phyloP scores from a whole-genome alignment of 805 yeast genomes.

The Ascoidea tarda region DNA sequence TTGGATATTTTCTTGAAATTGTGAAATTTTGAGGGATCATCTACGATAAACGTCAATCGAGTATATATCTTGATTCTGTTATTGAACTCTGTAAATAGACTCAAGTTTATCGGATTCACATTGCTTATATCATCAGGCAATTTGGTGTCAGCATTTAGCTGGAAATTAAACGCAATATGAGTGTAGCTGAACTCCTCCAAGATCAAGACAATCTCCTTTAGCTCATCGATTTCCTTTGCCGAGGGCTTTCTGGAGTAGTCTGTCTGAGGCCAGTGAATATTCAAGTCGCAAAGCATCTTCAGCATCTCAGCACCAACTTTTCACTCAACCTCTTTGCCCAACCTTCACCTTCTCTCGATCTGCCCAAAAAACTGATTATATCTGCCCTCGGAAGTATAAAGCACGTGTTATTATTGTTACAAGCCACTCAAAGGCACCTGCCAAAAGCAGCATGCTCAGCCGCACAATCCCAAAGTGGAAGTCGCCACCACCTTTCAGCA shows the following conservation, averaged over 20 bases:
- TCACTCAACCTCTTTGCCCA: too few species aligned
- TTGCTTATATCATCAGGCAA: conserved; percentile 29
- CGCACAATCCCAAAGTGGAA: too few species aligned
- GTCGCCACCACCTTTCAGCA: too few species aligned
- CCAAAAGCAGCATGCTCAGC: too few species aligned
- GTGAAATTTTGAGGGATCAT: conserved; percentile 68
- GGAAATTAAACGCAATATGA: conserved; percentile 63
- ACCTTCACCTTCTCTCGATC: too few species aligned
- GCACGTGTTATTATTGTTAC: too few species aligned
- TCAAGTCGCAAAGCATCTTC: conserved; percentile 48
- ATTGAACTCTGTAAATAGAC: conserved; percentile 17
- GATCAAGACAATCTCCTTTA: conserved; percentile 37
- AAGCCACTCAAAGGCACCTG: too few species aligned
- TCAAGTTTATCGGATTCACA: conserved; percentile 28
- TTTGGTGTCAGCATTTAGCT: conserved; percentile 33
- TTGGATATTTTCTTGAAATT: conserved; percentile 25
- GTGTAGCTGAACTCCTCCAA: conserved; percentile 54
- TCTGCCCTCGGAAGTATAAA: too few species aligned
- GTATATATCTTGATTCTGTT: conserved; percentile 38
- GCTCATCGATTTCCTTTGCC: conserved; percentile 23
- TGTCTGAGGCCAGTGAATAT: conserved; percentile 58
- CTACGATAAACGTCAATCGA: conserved; percentile 62
- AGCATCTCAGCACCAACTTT: too few species aligned
- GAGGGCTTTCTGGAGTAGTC: conserved; percentile 30
- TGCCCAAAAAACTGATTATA: too few species aligned